These are phyloP conservation scores for Candida gigantensis DNA, from an alignment of 1,139 yeast genomes.

Conservation along the genomic window DNA sequence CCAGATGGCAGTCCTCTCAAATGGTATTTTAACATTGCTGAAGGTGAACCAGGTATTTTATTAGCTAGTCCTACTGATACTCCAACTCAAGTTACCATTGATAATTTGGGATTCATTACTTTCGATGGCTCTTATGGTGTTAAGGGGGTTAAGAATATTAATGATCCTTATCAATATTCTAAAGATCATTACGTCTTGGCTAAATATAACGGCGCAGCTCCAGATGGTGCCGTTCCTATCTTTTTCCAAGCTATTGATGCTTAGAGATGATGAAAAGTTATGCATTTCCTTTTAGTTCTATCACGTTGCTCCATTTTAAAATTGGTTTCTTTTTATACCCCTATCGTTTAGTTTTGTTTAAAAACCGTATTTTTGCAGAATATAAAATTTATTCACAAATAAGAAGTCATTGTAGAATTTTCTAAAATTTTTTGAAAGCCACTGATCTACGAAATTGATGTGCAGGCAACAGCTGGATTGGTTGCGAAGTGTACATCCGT, in stretches of 20 bases:
- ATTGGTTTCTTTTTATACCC: too few species aligned
- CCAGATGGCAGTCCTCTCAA: constrained; percentile 1
- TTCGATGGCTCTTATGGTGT: constrained; percentile 6
- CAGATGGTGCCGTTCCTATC: constrained; percentile 6
- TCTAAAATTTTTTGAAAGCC: too few species aligned
- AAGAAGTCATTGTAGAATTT: too few species aligned
- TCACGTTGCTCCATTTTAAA: too few species aligned
- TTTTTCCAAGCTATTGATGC: constrained; percentile 8
- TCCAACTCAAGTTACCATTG: constrained; percentile 1
- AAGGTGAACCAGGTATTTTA: constrained; percentile 6
- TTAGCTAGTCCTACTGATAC: constrained; percentile 4
- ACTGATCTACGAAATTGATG: too few species aligned
- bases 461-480: too few species aligned
- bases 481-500: too few species aligned
- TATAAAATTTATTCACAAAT: too few species aligned
- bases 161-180: constrained; percentile 7
- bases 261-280: not conserved
- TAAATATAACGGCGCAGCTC: constrained; percentile 4
- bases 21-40: constrained; percentile 5
- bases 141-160: constrained; percentile 6
- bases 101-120: constrained; percentile 5
- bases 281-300: too few species aligned
- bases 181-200: constrained; percentile 5
- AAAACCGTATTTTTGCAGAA: too few species aligned
- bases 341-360: too few species aligned